phyloP scores from a whole-genome alignment of 176 grass and related monocot genomes.

The Areca catechu region DNA sequence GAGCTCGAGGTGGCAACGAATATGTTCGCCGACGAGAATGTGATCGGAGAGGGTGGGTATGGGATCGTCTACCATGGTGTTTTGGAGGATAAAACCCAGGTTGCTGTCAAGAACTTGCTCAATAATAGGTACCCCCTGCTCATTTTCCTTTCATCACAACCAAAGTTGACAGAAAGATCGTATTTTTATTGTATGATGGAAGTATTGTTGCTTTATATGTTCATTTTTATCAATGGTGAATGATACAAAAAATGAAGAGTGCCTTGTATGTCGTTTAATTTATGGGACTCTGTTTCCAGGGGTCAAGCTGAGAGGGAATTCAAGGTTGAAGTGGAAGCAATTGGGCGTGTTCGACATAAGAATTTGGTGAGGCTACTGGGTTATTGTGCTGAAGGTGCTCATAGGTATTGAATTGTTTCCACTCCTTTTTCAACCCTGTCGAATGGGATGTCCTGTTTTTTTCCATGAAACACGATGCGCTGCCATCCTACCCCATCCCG shows the following conservation, averaged over 20 bases:
- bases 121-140: conserved; percentile 51
- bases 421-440: too few species aligned
- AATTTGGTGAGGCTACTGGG: conserved; percentile 65
- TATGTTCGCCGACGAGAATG: conserved; percentile 58
- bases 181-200: neutral
- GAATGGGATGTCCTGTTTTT: too few species aligned
- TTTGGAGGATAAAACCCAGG: conserved; percentile 43
- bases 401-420: conserved; percentile 21
- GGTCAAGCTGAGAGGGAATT: conserved; percentile 85
- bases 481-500: too few species aligned
- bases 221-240: too few species aligned
- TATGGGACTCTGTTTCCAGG: conserved; percentile 12
- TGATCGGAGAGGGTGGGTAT: conserved; percentile 96
- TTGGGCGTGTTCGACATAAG: conserved; percentile 90
- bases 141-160: too few species aligned
- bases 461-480: too few species aligned
- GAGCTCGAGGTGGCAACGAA: conserved; percentile 76
- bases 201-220: too few species aligned
- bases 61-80: conserved; percentile 83
- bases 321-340: conserved; percentile 85
- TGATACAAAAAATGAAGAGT: too few species aligned
- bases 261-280: neutral
- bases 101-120: conserved; percentile 91
- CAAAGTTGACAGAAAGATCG: neutral
- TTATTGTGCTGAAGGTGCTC: conserved; percentile 81